Percentiles rank a stretch among this genome's conserved stretches.
Conservation (phyloP, 495 filamentous ascomycete genomes). For the Penicillium ochrochloron region DNA sequence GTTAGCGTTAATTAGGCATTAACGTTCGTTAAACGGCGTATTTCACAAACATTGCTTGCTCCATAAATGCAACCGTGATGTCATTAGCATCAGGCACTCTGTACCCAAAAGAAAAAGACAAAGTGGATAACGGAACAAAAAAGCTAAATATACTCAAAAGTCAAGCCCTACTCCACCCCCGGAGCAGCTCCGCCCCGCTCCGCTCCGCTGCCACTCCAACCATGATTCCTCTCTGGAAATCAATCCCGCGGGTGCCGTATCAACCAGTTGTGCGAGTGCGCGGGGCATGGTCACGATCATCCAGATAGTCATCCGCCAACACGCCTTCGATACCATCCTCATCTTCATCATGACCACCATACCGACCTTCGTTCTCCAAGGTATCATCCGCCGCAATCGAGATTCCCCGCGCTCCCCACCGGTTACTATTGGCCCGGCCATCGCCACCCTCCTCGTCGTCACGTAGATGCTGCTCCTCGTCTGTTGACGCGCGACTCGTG, state of each 20-base stretch:
- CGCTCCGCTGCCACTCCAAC: background rate
- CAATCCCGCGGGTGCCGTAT: background rate
- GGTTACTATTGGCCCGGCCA: slow-evolving; percentile 45
- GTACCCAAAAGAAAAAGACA: background rate
- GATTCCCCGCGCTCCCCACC: slow-evolving; percentile 78
- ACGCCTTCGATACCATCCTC: slow-evolving; percentile 20
- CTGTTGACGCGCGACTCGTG: slow-evolving; percentile 34
- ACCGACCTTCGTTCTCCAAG: slow-evolving; percentile 55
- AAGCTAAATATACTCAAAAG: background rate
- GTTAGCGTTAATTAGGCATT: too few relatives aligned
- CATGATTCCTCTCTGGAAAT: background rate
- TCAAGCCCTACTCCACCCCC: background rate
- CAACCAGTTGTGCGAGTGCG: slow-evolving; percentile 1
- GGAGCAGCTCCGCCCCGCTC: background rate
- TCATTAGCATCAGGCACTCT: background rate
- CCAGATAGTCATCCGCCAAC: slow-evolving; percentile 15
- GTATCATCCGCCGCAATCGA: slow-evolving; percentile 82
- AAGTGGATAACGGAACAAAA: background rate
- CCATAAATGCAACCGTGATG: slow-evolving; percentile 6
- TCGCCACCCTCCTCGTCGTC: slow-evolving; percentile 40
- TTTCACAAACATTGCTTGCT: background rate
- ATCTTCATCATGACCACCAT: slow-evolving; percentile 35
- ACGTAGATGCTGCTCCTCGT: slow-evolving; percentile 46
- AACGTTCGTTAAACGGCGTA: too few relatives aligned
- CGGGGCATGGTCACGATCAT: background rate